Base-by-base conservation (phyloP, 805 yeast genomes). In the Starmera quercuum region DNA sequence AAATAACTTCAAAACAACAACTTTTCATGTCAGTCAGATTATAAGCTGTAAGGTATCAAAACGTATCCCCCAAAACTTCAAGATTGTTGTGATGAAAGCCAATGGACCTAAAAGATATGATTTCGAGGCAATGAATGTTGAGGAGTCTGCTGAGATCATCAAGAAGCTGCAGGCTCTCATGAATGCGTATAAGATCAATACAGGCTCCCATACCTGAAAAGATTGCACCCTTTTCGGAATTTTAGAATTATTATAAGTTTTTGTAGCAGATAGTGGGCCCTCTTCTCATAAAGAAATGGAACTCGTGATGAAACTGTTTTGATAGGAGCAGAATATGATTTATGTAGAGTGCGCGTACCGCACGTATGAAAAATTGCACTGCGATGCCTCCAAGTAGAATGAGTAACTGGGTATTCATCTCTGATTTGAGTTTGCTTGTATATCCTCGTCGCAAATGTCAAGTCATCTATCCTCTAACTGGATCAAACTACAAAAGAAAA, bases 1-100 rank as follows among this genome's bases (percentile, higher is more conserved):
- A 34, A 63, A 68, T 56, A 48, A 39, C 22, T 73, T 82, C 45
- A 88, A 88, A 51, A 88, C 95, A 0, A 76, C 87, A 12, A 81
- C 94, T 1, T 85, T 90, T 54, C 95, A 87, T 49, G 75, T 87
- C 8, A 73, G 83, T 14, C 95, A 84, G 49, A 75, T 90, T 17
- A 55, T 75, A 13, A 74, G 77, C 37, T 70, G 84, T 40, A 87
- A 87, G 49, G 92, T 80, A 51, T 81, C 86, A 32, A 66, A 72
- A 25, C 82, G 85, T 46, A 74, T 79, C 15, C 86, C 90, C 0
- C 70, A 72, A 12, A 82, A 84, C 46, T 85, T 90, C 61, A 88
- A 88, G 54, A 75, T 90, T 7, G 78, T 84, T 12, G 78, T 87
- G 6, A 68, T 70, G 55, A 83, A 83, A 46, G 62, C 75, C 1